Evolutionary conservation across 768 basidiomycete species (phyloP).

Genomic region (Podaxis sp.): DNA sequence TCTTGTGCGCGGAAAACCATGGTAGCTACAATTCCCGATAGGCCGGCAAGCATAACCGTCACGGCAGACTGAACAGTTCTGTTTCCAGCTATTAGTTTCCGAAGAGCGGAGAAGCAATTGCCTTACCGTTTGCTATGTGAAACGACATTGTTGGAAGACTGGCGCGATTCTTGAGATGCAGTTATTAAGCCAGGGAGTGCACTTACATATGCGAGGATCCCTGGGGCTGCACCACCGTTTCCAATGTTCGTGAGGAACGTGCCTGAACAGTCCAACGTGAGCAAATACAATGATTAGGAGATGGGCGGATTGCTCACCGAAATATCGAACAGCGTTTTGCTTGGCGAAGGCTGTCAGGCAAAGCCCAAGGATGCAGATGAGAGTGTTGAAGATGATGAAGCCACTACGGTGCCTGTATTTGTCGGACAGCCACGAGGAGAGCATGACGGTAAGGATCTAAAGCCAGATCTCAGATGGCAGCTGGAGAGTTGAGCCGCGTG

Average conservation of each 20-base stretch:
- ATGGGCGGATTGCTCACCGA: neutral
- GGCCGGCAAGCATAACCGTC: constrained; percentile 10
- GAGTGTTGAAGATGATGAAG: constrained; percentile 12
- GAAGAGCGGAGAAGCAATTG: neutral
- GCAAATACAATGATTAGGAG: neutral
- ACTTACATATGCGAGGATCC: constrained; percentile 15
- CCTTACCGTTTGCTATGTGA: constrained; percentile 22
- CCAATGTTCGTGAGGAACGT: constrained; percentile 16
- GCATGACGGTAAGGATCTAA: constrained; percentile 14
- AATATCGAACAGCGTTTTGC: constrained; percentile 7
- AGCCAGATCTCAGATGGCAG: constrained; percentile 24
- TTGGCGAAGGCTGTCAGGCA: constrained; percentile 14
- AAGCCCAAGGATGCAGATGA: constrained; percentile 10
- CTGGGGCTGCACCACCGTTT: constrained; percentile 8
- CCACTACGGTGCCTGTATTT: constrained; percentile 13
- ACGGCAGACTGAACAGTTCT: constrained; percentile 20
- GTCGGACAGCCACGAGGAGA: constrained; percentile 16
- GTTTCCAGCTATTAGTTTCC: neutral
- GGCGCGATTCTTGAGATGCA: neutral
- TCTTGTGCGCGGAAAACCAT: constrained; percentile 14
- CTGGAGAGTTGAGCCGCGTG: constrained; percentile 6
- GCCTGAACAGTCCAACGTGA: neutral
- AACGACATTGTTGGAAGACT: constrained; percentile 18
- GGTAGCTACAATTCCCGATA: constrained; percentile 14
- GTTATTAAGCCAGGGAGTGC: neutral